Evolutionary conservation across 352 stramenopile species (phyloP), one percentile per base, ranked within the genome.

Genomic region (Phytophthora kernoviae): DNA sequence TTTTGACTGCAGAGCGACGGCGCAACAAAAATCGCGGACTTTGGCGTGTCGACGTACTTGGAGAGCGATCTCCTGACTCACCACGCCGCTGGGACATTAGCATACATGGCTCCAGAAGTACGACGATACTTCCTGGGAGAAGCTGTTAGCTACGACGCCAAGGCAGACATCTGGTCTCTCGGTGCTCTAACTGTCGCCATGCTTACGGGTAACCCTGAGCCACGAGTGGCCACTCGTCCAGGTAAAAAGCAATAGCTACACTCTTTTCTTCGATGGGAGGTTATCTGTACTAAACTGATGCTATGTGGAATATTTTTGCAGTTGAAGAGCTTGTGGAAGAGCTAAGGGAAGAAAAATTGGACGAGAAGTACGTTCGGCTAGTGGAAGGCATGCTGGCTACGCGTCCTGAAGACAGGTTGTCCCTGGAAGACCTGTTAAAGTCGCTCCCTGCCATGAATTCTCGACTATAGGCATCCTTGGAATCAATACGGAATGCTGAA

Each of bases 31-130:
- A 90, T 93, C 11, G 83, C 85, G 0, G 85, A 94, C 45, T 94
- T 94, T 56, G 85, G 83, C n/a, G 85, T 94, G 14, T 94, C 85
- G 1, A 94, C 81, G 2, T 85, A 79, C 30, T 65, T 94, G 18
- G 80, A 90, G 43, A 93, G 77, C 58, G 66, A 87, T 20, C 50
- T 91, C 44, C 54, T 91, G 39, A 94, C 83, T 0, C 80, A 89
- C 41, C 83, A 93, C 33, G 81, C 81, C 15, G 85, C 85, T 6
- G 85, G 81, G 1, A 94, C 85, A 11, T 67, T 94, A 40, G 78
- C 79, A 36, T 94, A 88, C 54, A 94, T 93, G 85, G 85, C 85
- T 3, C 85, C 85, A 1, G 83, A 94, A 57, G 81, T 94, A 57
- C 70, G 83, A 10, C 69, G 75, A 2, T 94, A 87, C 58, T 90